phyloP scores from a whole-genome alignment of 2,329 filamentous ascomycete species.

The Calonectria pteridis region DNA sequence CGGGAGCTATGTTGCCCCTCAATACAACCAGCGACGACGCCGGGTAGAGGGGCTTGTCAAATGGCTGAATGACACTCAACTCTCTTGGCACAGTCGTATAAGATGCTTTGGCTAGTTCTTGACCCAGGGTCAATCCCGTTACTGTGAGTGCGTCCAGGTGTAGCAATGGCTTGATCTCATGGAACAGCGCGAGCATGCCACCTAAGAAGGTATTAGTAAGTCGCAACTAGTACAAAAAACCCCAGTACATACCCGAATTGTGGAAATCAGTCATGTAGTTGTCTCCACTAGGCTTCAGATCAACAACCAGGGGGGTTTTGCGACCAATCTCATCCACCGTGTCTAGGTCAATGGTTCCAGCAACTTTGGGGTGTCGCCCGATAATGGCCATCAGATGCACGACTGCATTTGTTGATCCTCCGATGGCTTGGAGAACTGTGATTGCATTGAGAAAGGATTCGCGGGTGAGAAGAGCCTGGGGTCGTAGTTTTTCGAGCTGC shows the following conservation, averaged over 20 bases:
- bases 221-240: fast-evolving
- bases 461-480: conserved; percentile 78
- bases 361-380: conserved; percentile 76
- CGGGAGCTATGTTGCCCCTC: conserved; percentile 84
- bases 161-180: conserved; percentile 80
- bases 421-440: conserved; percentile 87
- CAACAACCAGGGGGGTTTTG: conserved; percentile 83
- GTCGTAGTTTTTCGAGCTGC: conserved; percentile 75
- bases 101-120: conserved; percentile 80
- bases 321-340: conserved; percentile 84
- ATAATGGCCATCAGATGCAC: conserved; percentile 90
- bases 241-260: conserved; percentile 64
- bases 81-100: conserved; percentile 61
- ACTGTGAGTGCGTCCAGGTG: conserved; percentile 83
- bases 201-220: conserved; percentile 55
- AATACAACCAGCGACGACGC: conserved; percentile 87
- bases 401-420: conserved; percentile 87
- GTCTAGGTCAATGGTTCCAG: conserved; percentile 74
- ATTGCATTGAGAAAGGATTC: conserved; percentile 87
- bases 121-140: conserved; percentile 85
- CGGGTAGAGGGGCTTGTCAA: conserved; percentile 75
- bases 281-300: conserved; percentile 87
- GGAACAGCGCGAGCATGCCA: conserved; percentile 85
- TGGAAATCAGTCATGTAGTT: conserved; percentile 94
- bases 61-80: conserved; percentile 71